A percentile compares a stretch with the other conserved stretches of the same genome.
Conservation (phyloP, 345 rosid species). For the Salix viminalis region DNA sequence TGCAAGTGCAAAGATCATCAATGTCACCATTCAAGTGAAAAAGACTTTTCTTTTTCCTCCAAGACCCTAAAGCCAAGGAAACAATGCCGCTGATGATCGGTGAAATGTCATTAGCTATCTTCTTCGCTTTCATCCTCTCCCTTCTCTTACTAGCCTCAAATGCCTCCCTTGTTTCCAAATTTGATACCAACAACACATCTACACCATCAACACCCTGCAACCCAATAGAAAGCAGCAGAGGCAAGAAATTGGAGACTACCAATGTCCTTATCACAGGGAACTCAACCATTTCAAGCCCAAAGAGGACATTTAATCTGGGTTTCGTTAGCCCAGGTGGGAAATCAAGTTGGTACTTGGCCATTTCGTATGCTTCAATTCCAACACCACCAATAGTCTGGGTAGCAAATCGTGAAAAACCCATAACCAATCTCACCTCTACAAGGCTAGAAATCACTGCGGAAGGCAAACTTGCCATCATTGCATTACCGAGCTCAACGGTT, state of each 20-base stretch:
- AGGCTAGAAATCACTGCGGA: constrained; percentile 21
- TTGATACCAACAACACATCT: neutral
- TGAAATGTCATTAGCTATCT: constrained; percentile 23
- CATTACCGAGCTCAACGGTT: constrained; percentile 23
- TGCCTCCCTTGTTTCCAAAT: neutral
- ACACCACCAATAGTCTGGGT: constrained; percentile 50
- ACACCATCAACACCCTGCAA: neutral
- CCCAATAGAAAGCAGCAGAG: neutral
- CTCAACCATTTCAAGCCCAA: constrained; percentile 39
- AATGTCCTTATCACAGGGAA: constrained; percentile 41
- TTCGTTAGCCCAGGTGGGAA: constrained; percentile 42
- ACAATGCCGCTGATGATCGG: neutral
- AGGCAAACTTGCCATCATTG: constrained; percentile 38
- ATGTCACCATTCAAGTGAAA: constrained; percentile 21
- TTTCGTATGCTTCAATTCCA: constrained; percentile 50
- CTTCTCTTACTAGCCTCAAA: neutral
- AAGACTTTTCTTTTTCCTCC: neutral
- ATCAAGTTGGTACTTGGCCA: constrained; percentile 44
- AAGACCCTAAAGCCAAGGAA: constrained; percentile 9
- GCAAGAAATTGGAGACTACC: constrained; percentile 19
- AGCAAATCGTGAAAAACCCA: constrained; percentile 46
- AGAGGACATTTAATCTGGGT: constrained; percentile 46
- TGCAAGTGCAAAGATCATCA: neutral
- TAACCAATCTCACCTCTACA: constrained; percentile 22
- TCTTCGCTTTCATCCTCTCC: constrained; percentile 15